Evolutionary conservation across 1,139 yeast genomes (phyloP), one percentile per base, ranked within the genome.

Genomic region (Suhomyces bolitotheri): DNA sequence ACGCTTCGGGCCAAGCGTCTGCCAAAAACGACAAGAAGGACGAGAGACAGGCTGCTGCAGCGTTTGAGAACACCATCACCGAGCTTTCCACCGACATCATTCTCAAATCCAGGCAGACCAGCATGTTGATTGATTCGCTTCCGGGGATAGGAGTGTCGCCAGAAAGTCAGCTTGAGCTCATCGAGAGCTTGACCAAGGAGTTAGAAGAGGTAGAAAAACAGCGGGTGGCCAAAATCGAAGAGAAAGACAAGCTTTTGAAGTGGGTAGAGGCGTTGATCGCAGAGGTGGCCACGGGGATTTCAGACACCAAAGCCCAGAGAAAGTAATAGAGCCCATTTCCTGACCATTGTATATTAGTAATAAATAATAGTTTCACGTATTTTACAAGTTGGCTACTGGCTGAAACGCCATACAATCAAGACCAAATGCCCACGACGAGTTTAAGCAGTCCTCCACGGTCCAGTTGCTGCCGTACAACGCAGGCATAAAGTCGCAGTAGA

Each of bases 61-160:
- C 22, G 10, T 82, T 81, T 50, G 68, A 69, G 12, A 74, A 73
- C 30, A 80, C 85, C 8, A 65, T 83, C 27, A 80, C 80, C 48
- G 94, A 84, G 50, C 69, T 92, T 13, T 78, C 96, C 2, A 78
- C 85, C 0, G 97, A 92, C 54, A 76, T 92, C 13, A 86, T 90
- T 16, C 64, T 88, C 41, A 89, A 90, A 53, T 78, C 95, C 4
- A 74, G 95, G 47, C 98, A 92, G 56, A 86, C 90, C 12, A 78
- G 87, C 32, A 80, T 85, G 59, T 74, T 92, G 25, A 89, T 92
- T 21, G 95, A 87, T 54, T 80, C 95, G 2, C 65, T 92, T 31
- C 98, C 99, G 0, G 98, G 97, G 3, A 86, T 89, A 3, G 96
- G 95, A 10, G 89, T 85, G 1, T 79, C 90, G 2, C 87, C 87